phyloP scores from a whole-genome alignment of 1,284 basidiomycete genomes.

The Filobasidium uniguttulatum region DNA sequence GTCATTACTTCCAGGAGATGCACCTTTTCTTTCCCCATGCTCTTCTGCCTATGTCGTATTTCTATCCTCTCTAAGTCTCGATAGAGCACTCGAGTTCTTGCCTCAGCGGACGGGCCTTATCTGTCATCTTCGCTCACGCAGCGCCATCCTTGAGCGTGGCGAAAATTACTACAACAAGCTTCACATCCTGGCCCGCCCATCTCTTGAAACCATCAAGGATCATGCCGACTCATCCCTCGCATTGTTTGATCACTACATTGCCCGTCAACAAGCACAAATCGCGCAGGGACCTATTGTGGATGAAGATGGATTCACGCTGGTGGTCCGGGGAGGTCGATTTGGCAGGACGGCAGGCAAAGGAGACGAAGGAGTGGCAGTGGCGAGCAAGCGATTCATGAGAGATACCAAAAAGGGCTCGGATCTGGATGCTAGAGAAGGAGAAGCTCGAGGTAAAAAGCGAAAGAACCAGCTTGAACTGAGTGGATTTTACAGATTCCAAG shows the following conservation, averaged over 20 bases:
- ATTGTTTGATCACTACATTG: constrained; percentile 56
- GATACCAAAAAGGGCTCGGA: constrained; percentile 27
- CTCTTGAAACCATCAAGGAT: constrained; percentile 52
- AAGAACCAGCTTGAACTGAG: constrained; percentile 45
- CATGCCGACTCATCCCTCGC: constrained; percentile 66
- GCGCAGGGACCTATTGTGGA: constrained; percentile 59
- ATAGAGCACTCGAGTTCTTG: constrained; percentile 46
- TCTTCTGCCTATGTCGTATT: constrained; percentile 51
- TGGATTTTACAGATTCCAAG: constrained; percentile 73
- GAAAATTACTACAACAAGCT: constrained; percentile 51
- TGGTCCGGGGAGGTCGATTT: constrained; percentile 72
- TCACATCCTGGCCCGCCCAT: constrained; percentile 53
- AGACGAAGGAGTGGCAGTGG: constrained; percentile 66
- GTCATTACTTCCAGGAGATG: constrained; percentile 19
- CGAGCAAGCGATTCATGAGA: constrained; percentile 56
- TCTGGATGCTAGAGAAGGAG: constrained; percentile 28
- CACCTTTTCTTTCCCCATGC: constrained; percentile 21
- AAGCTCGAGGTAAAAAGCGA: constrained; percentile 42
- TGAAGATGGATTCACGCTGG: constrained; percentile 82
- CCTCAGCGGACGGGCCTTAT: constrained; percentile 5
- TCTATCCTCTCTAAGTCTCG: constrained; percentile 53
- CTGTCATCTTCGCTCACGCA: too few relatives aligned
- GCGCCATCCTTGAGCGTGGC: too few relatives aligned
- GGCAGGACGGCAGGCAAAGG: constrained; percentile 69
- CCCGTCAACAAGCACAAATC: constrained; percentile 30